phyloP scores from a whole-genome alignment of 2,329 filamentous ascomycete genomes.

The Setomelanomma holmii region DNA sequence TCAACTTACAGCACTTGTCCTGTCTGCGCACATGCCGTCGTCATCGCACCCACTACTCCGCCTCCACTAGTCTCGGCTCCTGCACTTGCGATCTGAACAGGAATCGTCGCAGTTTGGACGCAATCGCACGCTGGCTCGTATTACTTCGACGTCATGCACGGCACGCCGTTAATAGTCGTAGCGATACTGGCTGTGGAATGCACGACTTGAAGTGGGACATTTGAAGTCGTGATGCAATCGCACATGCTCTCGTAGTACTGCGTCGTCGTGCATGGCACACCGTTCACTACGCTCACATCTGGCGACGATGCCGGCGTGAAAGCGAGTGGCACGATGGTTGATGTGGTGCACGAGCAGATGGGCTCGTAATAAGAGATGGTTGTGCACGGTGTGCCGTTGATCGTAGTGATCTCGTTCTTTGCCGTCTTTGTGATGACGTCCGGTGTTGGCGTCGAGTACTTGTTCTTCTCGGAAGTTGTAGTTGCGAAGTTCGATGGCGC shows the following conservation, averaged over 20 bases:
- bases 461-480: not conserved
- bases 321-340: constrained; percentile 3
- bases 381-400: constrained; percentile 9
- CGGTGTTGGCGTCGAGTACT: not conserved
- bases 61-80: not conserved
- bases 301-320: not conserved
- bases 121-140: constrained; percentile 6
- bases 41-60: not conserved
- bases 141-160: constrained; percentile 4
- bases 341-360: constrained; percentile 6
- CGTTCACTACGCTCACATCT: not conserved
- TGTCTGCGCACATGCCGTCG: not conserved
- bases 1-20: not conserved
- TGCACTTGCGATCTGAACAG: not conserved
- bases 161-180: constrained; percentile 1
- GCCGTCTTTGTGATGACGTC: not conserved
- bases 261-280: not conserved
- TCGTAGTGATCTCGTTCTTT: not conserved
- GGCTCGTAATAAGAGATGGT: constrained; percentile 7
- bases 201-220: not conserved
- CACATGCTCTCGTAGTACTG: not conserved
- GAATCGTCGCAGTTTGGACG: constrained; percentile 1
- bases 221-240: not conserved
- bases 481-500: not conserved
- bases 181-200: constrained; percentile 1